A percentile compares a stretch with the other conserved stretches of the same genome.
phyloP scores from a whole-genome alignment of 2,329 filamentous ascomycete species.

The Tolypocladium album region DNA sequence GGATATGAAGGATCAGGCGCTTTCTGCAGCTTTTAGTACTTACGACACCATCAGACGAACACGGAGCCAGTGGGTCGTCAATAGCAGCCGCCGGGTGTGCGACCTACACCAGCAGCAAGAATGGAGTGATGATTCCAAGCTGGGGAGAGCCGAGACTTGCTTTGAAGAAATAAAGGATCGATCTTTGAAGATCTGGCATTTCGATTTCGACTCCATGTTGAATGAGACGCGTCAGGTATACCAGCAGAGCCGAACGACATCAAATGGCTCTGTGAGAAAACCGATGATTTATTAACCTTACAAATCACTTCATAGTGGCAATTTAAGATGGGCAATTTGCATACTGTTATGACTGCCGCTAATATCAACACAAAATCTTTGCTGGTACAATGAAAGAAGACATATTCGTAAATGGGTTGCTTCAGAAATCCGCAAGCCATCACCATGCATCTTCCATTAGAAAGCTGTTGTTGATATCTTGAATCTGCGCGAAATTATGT shows the following conservation, averaged over 20 bases:
- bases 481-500: no score
- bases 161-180: constrained; percentile 3
- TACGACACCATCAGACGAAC: constrained; percentile 3
- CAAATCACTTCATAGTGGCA: no score
- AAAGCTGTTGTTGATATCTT: no score
- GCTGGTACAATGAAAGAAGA: no score
- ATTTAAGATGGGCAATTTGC: no score
- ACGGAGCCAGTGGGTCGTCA: constrained; percentile 5
- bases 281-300: neutral
- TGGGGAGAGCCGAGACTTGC: neutral
- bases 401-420: no score
- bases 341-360: no score
- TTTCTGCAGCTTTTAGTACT: neutral
- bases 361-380: no score
- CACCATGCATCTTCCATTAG: no score
- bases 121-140: constrained; percentile 1
- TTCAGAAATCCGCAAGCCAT: no score
- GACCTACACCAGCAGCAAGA: constrained; percentile 3
- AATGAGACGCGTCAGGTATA: constrained; percentile 1
- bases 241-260: neutral
- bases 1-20: neutral
- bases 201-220: neutral
- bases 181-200: constrained; percentile 2
- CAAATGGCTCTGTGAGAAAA: neutral
- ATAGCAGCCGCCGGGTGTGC: constrained; percentile 5